phyloP scores from a whole-genome alignment of 805 yeast species.

The Schizosaccharomyces pombe region ASM294v3 CU329670.1:3719501-3720000 shows the following conservation, averaged over 20 bases:
- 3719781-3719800: not conserved
- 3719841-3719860: slow-evolving; percentile 49
- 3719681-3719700: not conserved
- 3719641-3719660: no score
- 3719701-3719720: not conserved
- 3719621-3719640: no score
- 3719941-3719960: slow-evolving; percentile 62
- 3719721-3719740: not conserved
- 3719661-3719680: not conserved
- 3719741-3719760: not conserved
- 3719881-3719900: slow-evolving; percentile 75
- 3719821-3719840: slow-evolving; percentile 35
- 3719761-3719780: not conserved
- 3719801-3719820: not conserved
- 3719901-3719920: slow-evolving; percentile 67
- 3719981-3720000: slow-evolving; percentile 41
- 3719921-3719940: slow-evolving; percentile 77
- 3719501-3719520: no score
- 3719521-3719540: no score
- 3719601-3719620: no score
- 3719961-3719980: slow-evolving; percentile 40
- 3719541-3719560: no score
- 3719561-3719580: no score
- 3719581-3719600: no score
- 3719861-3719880: slow-evolving; percentile 51